These are phyloP conservation scores for Nematodospora valgi DNA, from an alignment of 805 yeast genomes.

Conservation along the genomic window DNA sequence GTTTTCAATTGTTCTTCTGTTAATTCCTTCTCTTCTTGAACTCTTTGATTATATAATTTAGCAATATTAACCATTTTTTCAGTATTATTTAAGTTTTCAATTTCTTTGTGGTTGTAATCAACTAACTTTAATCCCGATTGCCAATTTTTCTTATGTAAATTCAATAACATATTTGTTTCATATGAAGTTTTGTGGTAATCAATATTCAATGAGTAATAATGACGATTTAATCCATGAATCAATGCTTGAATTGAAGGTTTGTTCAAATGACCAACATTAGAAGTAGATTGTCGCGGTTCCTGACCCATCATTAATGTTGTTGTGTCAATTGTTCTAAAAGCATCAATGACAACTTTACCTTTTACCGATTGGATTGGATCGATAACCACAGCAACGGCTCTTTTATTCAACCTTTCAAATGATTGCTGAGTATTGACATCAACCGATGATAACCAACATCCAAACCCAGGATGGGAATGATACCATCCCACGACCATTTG, in stretches of 20 bases:
- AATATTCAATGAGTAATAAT: slow-evolving; percentile 91
- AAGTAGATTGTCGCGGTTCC: slow-evolving; percentile 97
- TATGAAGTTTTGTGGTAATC: slow-evolving; percentile 89
- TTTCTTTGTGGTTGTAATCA: slow-evolving; percentile 76
- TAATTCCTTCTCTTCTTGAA: slow-evolving; percentile 87
- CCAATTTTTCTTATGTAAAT: slow-evolving; percentile 94
- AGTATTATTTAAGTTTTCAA: slow-evolving; percentile 67
- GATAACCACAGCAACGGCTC: slow-evolving; percentile 97
- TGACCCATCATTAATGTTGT: slow-evolving; percentile 89
- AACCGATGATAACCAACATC: slow-evolving; percentile 98
- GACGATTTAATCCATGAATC: slow-evolving; percentile 95
- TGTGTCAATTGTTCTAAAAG: slow-evolving; percentile 90
- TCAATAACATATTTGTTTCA: slow-evolving; percentile 91
- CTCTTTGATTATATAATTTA: slow-evolving; percentile 81
- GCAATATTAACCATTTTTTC: slow-evolving; percentile 86
- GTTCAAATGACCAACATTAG: slow-evolving; percentile 90
- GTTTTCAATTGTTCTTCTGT: slow-evolving; percentile 87
- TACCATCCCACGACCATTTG: slow-evolving; percentile 99
- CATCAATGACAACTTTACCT: slow-evolving; percentile 98
- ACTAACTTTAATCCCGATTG: slow-evolving; percentile 80
- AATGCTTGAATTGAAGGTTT: slow-evolving; percentile 96
- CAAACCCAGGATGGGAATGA: slow-evolving; percentile 99
- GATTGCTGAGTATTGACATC: slow-evolving; percentile 98
- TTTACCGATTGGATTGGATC: slow-evolving; percentile 98
- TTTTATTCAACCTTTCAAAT: slow-evolving; percentile 89